Evolutionary conservation across 208 protist genomes (phyloP).

Genomic region (Naegleria gruberi): DNA sequence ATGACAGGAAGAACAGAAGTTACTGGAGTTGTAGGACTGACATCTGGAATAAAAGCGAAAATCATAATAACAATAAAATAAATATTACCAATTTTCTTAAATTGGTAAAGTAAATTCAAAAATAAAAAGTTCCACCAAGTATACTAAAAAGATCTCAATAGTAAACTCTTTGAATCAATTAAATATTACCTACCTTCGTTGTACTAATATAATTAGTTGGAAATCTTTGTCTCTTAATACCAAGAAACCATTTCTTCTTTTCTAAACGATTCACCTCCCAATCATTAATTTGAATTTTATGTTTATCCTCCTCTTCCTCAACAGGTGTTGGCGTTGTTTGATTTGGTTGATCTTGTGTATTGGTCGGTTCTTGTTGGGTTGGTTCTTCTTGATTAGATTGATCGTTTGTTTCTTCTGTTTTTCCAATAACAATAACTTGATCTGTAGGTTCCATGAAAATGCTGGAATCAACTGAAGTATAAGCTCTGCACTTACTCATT

Average conservation of each 20-base stretch:
- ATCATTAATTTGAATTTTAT: not conserved
- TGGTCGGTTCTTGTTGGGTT: too few species aligned
- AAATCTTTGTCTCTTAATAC: not conserved
- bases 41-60: conserved; percentile 72
- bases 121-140: conserved; percentile 70
- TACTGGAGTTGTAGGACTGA: conserved; percentile 72
- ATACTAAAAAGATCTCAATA: conserved; percentile 37
- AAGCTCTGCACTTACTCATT: too few species aligned
- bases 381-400: too few species aligned
- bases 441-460: too few species aligned
- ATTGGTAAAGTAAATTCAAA: conserved; percentile 79
- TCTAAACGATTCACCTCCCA: not conserved
- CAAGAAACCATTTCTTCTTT: not conserved
- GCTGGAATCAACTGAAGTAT: too few species aligned
- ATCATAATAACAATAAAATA: conserved; percentile 88
- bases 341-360: too few species aligned
- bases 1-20: conserved; percentile 74
- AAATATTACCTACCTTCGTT: not conserved
- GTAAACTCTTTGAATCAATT: too few species aligned
- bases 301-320: not conserved
- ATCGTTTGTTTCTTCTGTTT: too few species aligned
- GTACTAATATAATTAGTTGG: not conserved
- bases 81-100: conserved; percentile 75
- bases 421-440: too few species aligned
- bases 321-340: too few species aligned